These are phyloP conservation scores for Leishmania tarentolae DNA, from an alignment of 208 protist genomes.

Conservation along the genomic window DNA sequence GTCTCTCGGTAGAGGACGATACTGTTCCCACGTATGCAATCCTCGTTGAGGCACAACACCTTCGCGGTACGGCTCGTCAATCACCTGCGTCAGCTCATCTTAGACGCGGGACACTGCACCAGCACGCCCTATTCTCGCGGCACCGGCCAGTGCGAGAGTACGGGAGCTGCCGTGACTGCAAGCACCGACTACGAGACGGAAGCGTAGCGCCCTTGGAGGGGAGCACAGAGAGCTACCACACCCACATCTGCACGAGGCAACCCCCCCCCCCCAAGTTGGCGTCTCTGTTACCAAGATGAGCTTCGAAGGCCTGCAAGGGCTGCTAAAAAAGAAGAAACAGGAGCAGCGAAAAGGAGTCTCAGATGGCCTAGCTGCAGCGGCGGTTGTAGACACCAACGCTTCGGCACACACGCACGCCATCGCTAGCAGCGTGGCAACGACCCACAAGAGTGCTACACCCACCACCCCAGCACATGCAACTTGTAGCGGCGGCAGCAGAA, in stretches of 20 bases:
- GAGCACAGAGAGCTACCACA: neutral
- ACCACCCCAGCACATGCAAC: neutral
- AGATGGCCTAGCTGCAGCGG: neutral
- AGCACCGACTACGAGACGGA: neutral
- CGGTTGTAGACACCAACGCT: neutral
- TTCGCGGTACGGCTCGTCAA: neutral
- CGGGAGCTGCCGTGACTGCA: neutral
- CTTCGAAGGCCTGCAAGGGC: constrained; percentile 35
- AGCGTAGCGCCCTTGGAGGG: neutral
- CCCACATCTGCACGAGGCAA: neutral
- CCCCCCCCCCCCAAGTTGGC: neutral
- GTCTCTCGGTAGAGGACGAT: neutral
- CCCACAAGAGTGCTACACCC: neutral
- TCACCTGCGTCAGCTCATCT: neutral
- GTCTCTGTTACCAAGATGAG: constrained; percentile 17
- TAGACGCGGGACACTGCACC: neutral
- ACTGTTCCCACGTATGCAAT: neutral
- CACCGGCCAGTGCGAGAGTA: neutral
- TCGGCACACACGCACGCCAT: neutral
- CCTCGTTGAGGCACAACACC: neutral
- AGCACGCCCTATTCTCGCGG: neutral
- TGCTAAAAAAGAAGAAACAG: constrained; percentile 41
- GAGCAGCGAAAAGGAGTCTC: neutral
- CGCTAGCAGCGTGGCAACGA: neutral
- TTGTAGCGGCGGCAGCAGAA: neutral